These are phyloP conservation scores for Neostapfia colusana DNA, from an alignment of 176 grass and related monocot species.

Conservation along the genomic window DNA sequence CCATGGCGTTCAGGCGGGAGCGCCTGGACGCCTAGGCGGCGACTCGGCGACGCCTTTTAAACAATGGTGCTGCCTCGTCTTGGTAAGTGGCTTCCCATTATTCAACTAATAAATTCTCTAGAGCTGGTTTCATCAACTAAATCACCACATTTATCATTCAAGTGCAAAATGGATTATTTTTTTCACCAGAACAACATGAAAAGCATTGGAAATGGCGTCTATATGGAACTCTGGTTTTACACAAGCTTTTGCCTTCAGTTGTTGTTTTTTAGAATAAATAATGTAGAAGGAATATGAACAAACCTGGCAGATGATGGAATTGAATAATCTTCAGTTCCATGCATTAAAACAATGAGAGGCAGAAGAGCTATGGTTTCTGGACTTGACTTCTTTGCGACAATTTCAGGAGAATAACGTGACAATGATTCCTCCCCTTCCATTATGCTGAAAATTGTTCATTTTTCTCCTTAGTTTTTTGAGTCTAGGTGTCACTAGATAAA, in stretches of 20 bases:
- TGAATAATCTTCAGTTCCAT: conserved; percentile 94
- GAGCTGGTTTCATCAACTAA: neutral
- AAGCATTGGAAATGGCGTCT: neutral
- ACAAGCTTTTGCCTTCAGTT: neutral
- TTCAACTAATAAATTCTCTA: neutral
- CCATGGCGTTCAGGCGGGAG: too few species aligned
- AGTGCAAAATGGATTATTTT: neutral
- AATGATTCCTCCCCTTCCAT: conserved; percentile 94
- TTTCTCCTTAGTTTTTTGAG: neutral
- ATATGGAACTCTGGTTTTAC: neutral
- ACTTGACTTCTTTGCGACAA: conserved; percentile 62
- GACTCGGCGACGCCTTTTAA: too few species aligned
- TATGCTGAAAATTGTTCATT: conserved; percentile 74
- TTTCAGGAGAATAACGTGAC: conserved; percentile 78
- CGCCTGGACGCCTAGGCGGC: too few species aligned
- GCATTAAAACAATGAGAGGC: conserved; percentile 81
- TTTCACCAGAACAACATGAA: neutral
- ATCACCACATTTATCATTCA: neutral
- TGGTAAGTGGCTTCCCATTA: neutral
- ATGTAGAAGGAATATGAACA: conserved; percentile 35
- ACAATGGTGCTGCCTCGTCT: neutral
- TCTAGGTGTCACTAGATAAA: conserved; percentile 6
- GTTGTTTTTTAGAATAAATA: conserved; percentile 11
- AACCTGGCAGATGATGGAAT: conserved; percentile 94
- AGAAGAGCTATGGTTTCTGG: conserved; percentile 62